Percentiles rank a stretch among this genome's conserved stretches.
Evolutionary conservation across 176 grass and related monocot genomes (phyloP).

Genomic region (Pontederia paniculata): DNA sequence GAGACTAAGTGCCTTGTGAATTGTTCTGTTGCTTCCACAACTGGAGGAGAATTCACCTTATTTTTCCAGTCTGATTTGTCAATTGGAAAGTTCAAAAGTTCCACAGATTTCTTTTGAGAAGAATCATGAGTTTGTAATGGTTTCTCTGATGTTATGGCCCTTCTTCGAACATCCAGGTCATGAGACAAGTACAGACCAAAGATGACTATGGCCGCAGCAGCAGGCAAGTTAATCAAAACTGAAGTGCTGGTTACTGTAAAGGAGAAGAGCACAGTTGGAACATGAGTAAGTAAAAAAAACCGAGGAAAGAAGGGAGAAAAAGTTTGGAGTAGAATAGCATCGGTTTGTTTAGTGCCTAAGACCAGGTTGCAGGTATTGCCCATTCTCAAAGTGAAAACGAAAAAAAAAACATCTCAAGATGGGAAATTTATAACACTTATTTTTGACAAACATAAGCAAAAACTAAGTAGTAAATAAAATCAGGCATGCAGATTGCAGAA

Average conservation of each 20-base stretch:
- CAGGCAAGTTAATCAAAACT: constrained; percentile 88
- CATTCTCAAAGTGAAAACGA: too few species aligned
- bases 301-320: neutral
- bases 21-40: constrained; percentile 72
- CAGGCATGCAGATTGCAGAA: too few species aligned
- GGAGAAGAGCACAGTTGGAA: neutral
- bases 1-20: constrained; percentile 72
- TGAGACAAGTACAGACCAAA: constrained; percentile 68
- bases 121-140: constrained; percentile 13
- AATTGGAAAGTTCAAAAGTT: constrained; percentile 26
- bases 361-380: too few species aligned
- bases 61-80: constrained; percentile 51
- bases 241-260: constrained; percentile 94
- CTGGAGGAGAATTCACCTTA: constrained; percentile 80
- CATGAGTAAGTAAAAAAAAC: neutral
- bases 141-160: constrained; percentile 14
- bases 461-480: too few species aligned
- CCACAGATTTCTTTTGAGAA: constrained; percentile 31
- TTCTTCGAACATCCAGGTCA: constrained; percentile 76
- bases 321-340: too few species aligned
- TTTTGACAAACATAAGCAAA: too few species aligned
- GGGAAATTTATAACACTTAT: too few species aligned
- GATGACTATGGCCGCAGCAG: constrained; percentile 56
- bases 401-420: too few species aligned
- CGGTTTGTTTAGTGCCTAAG: too few species aligned